These are phyloP conservation scores for Perilla frutescens DNA, from an alignment of 257 asterid species.

Conservation along the genomic window DNA sequence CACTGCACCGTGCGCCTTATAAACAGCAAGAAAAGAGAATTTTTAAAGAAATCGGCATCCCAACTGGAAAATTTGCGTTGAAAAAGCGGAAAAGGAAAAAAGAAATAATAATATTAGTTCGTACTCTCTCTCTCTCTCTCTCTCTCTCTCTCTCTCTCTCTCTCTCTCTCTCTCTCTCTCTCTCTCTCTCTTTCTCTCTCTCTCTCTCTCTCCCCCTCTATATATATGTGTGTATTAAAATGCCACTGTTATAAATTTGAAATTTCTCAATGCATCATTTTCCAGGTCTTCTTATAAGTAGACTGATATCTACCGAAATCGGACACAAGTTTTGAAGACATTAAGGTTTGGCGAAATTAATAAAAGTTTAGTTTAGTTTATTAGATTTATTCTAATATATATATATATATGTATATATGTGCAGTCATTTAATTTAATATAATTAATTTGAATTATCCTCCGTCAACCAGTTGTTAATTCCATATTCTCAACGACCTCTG, in stretches of 20 bases:
- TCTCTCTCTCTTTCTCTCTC: background rate
- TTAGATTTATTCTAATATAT: constrained; percentile 25
- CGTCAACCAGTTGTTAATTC: constrained; percentile 29
- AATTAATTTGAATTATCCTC: constrained; percentile 24
- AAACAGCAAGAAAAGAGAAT: constrained; percentile 7
- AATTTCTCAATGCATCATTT: constrained; percentile 23
- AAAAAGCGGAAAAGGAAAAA: background rate
- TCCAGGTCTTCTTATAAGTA: background rate
- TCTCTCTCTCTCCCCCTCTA: background rate
- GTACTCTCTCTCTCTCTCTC: background rate
- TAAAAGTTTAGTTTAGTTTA: background rate
- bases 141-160: constrained; percentile 1
- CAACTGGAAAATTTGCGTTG: constrained; percentile 17
- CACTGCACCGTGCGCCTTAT: background rate
- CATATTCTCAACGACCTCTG: no score
- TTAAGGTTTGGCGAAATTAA: constrained; percentile 32
- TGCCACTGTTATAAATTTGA: background rate
- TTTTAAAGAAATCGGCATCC: constrained; percentile 13
- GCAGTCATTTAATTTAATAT: no score
- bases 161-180: background rate
- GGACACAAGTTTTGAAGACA: constrained; percentile 33
- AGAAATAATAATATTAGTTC: background rate
- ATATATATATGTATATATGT: no score
- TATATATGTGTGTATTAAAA: background rate
- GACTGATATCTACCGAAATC: background rate